These are phyloP conservation scores for Plantago elongata DNA, from an alignment of 257 asterid species.

Conservation along the genomic window DNA sequence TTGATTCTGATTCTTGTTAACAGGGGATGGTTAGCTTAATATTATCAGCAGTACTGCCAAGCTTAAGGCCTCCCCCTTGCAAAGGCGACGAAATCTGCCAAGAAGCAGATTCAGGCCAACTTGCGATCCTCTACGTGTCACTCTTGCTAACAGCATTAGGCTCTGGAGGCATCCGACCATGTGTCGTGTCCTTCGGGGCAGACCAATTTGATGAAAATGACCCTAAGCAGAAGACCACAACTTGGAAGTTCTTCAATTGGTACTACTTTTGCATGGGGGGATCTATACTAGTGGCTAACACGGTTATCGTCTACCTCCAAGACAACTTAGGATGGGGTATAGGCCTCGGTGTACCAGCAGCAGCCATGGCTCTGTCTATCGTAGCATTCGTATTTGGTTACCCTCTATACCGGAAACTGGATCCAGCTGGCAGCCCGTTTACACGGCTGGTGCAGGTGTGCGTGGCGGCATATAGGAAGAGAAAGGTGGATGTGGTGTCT, in stretches of 20 bases:
- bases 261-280: constrained; percentile 86
- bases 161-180: constrained; percentile 76
- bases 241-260: constrained; percentile 95
- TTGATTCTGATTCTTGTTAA: background rate
- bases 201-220: constrained; percentile 75
- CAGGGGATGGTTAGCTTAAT: constrained; percentile 81
- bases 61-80: constrained; percentile 67
- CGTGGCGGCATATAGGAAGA: constrained; percentile 70
- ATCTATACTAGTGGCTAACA: constrained; percentile 72
- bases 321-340: constrained; percentile 85
- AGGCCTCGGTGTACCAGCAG: constrained; percentile 78
- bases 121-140: constrained; percentile 56
- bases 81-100: constrained; percentile 32
- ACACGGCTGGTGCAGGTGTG: constrained; percentile 80
- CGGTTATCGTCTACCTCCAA: constrained; percentile 73
- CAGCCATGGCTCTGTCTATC: constrained; percentile 70
- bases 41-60: constrained; percentile 57
- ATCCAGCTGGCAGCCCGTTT: constrained; percentile 91
- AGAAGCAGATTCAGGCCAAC: constrained; percentile 54
- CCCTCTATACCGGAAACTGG: constrained; percentile 63
- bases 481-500: constrained; percentile 37
- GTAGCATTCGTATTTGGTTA: constrained; percentile 57
- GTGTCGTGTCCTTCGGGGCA: constrained; percentile 81
- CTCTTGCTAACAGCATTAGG: constrained; percentile 65
- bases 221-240: constrained; percentile 47